Base-by-base conservation (phyloP, 192 early-diverging fungal species). In the Allomyces macrogynus region DNA sequence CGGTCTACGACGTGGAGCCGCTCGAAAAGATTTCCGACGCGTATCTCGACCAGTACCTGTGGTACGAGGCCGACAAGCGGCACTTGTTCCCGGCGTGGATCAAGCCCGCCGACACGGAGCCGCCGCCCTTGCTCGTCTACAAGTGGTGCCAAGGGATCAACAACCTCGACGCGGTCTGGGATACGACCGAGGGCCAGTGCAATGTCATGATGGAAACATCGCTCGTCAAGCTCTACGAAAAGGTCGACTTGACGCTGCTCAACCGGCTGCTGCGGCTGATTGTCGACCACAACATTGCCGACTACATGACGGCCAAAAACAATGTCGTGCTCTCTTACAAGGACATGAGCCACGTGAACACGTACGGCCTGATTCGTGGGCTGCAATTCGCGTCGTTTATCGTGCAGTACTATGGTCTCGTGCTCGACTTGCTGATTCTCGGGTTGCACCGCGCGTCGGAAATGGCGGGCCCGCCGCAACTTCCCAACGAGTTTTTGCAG, bases 1-100 rank as follows among this genome's bases (percentile, higher is more conserved):
- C 95, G 22, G 95, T 99, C 10, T 97, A 92, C 73, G 91, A 93
- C 72, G 83, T 99, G 8, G 95, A 96, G 70, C 93, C 95, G n/a
- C 75, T 99, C n/a, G 95, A 99, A 72, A 99, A 99, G 76, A 99
- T 99, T 67, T 93, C 93, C 0, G 95, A 99, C 72, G 92, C 95
- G 40, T 99, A 99, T 65, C 77, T 99, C 66, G 95, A 99, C 72
- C 95, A 99, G 73, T 99, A 99, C 68, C 80, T 99, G 43, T 99
- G 95, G 95, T 97, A 97, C 72, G 95, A 99, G 67, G 93, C 92
- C 16, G 92, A 94, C 69, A 97, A 97, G 79, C 86, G 93, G 43
- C 85, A 94, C 66, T 77, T 99, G 61, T 99, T 96, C 84, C 93
- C 95, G 24, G 83, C 89, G n/a, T 99, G 95, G 95, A 91, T 97